phyloP scores from a whole-genome alignment of 1,284 basidiomycete species.

The Microbotryomycetes sp. region DNA sequence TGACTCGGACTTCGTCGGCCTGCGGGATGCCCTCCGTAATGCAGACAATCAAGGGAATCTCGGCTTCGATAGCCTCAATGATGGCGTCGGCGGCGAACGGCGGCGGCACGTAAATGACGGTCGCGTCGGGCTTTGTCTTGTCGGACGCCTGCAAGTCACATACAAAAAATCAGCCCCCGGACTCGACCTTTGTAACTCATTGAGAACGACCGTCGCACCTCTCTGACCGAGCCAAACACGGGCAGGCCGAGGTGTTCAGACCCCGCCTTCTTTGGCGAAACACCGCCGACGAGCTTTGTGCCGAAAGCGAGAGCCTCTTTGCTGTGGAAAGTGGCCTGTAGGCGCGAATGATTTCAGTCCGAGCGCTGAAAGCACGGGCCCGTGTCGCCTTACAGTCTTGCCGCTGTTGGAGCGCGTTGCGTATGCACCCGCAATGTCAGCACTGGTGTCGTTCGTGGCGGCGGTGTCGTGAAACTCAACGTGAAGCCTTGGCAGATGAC shows the following conservation, averaged over 20 bases:
- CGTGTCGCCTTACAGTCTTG: constrained; percentile 69
- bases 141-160: constrained; percentile 18
- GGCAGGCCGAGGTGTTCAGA: constrained; percentile 91
- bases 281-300: constrained; percentile 95
- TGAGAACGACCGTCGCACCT: no score
- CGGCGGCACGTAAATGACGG: constrained; percentile 92
- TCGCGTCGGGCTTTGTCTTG: constrained; percentile 62
- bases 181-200: no score
- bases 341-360: neutral
- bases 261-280: constrained; percentile 95
- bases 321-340: constrained; percentile 92
- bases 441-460: no score
- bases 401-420: constrained; percentile 48
- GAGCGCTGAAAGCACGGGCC: neutral
- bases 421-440: no score
- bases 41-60: constrained; percentile 91
- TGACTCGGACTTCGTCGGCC: constrained; percentile 80
- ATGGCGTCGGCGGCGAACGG: constrained; percentile 89
- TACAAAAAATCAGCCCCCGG: neutral
- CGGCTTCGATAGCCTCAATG: constrained; percentile 93
- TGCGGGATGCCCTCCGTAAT: constrained; percentile 98
- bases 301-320: constrained; percentile 91
- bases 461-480: constrained; percentile 2
- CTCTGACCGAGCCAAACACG: constrained; percentile 85
- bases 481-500: constrained; percentile 84